Conservation (phyloP, 176 grass and related monocot genomes). For the Phoenix dactylifera region DNA sequence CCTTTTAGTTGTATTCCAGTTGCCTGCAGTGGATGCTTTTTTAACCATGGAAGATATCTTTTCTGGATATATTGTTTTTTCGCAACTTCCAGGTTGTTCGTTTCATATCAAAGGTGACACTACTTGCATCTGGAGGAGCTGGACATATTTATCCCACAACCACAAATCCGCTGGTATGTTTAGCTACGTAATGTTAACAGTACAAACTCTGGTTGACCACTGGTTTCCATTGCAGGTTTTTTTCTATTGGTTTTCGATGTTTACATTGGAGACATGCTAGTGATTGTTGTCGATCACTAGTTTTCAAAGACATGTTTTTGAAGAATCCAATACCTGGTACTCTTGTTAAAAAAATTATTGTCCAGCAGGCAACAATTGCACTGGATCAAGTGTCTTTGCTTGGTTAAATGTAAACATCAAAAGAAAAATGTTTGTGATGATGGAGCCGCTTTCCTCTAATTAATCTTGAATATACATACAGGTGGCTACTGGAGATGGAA, state of each 20-base stretch:
- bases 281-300: too few relatives aligned
- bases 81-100: slow-evolving; percentile 51
- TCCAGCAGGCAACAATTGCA: too few relatives aligned
- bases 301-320: too few relatives aligned
- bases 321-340: too few relatives aligned
- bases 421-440: neutral
- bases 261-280: too few relatives aligned
- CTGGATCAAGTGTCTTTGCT: too few relatives aligned
- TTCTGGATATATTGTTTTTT: neutral
- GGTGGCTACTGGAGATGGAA: slow-evolving; percentile 97
- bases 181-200: slow-evolving; percentile 1
- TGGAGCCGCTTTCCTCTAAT: neutral
- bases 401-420: neutral
- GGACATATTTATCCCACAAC: slow-evolving; percentile 92
- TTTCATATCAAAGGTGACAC: slow-evolving; percentile 86
- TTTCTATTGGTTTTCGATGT: too few relatives aligned
- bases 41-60: too few relatives aligned
- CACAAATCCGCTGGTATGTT: slow-evolving; percentile 83
- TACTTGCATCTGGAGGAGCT: slow-evolving; percentile 92
- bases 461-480: slow-evolving; percentile 18
- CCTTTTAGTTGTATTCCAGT: slow-evolving; percentile 2
- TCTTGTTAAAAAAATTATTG: too few relatives aligned
- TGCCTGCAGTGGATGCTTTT: too few relatives aligned
- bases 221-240: too few relatives aligned
- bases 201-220: too few relatives aligned